Conservation (phyloP, 1,139 yeast species). For the Kodamaea alishanica region DNA sequence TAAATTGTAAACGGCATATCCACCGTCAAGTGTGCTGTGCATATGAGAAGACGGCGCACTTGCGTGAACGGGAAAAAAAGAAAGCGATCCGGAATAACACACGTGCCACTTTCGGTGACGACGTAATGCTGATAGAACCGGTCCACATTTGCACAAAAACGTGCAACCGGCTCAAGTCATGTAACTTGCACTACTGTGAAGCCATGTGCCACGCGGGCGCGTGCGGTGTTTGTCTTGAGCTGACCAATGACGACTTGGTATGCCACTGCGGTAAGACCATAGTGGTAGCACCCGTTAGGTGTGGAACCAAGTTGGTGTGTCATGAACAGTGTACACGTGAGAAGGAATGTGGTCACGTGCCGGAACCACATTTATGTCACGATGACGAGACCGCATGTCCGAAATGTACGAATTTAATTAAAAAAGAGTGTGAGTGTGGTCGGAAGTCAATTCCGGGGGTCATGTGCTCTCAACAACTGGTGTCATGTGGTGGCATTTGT, state of each 20-base stretch:
- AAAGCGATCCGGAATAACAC: constrained; percentile 46
- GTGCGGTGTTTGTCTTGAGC: constrained; percentile 81
- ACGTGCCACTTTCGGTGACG: constrained; percentile 36
- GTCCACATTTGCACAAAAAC: constrained; percentile 70
- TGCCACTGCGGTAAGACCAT: constrained; percentile 86
- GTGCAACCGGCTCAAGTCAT: constrained; percentile 63
- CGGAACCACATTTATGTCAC: constrained; percentile 76
- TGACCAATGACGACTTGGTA: constrained; percentile 73
- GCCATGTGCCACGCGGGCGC: constrained; percentile 81
- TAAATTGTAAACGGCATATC: constrained; percentile 79
- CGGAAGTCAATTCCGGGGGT: constrained; percentile 55
- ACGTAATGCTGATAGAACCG: constrained; percentile 64
- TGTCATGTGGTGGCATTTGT: constrained; percentile 73
- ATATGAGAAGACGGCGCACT: constrained; percentile 59
- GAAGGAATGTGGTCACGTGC: constrained; percentile 70
- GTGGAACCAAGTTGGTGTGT: constrained; percentile 79
- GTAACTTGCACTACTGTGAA: constrained; percentile 73
- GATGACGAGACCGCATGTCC: constrained; percentile 63
- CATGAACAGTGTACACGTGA: constrained; percentile 61
- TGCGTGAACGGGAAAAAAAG: constrained; percentile 56
- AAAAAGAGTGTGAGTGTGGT: constrained; percentile 72
- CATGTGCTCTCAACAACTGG: constrained; percentile 65
- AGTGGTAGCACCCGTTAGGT: constrained; percentile 81
- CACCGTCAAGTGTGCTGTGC: constrained; percentile 70
- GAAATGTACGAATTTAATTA: constrained; percentile 66